Percentiles rank a stretch among this genome's conserved stretches.
phyloP scores from a whole-genome alignment of 345 rosid genomes.

The Gossypium australe region DNA sequence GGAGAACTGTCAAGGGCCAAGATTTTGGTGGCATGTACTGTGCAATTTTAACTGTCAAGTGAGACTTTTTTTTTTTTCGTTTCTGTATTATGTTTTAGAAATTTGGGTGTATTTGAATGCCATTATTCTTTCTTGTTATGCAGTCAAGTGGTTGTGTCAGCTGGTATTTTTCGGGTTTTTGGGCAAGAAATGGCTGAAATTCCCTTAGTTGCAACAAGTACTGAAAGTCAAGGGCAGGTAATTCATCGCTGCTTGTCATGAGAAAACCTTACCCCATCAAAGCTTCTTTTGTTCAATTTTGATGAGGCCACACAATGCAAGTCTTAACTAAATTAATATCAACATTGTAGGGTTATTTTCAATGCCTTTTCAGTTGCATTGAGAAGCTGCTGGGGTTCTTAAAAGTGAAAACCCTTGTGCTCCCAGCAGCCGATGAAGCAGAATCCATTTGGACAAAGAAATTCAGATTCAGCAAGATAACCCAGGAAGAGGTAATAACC shows the following conservation, averaged over 20 bases:
- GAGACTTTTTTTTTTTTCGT: conserved; percentile 16
- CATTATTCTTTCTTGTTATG: conserved; percentile 12
- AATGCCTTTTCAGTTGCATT: conserved; percentile 61
- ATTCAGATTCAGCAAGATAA: conserved; percentile 64
- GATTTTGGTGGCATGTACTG: conserved; percentile 88
- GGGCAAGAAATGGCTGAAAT: conserved; percentile 88
- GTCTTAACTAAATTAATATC: not conserved
- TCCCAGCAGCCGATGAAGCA: conserved; percentile 90
- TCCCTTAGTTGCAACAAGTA: conserved; percentile 82
- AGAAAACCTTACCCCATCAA: not conserved
- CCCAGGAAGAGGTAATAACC: conserved; percentile 51
- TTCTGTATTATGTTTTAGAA: not conserved
- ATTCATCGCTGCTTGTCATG: not conserved
- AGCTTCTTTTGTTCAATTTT: not conserved
- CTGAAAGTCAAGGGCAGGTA: conserved; percentile 70
- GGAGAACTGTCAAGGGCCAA: conserved; percentile 54
- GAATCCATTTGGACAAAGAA: conserved; percentile 86
- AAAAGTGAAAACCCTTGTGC: conserved; percentile 59
- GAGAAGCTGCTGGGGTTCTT: conserved; percentile 64
- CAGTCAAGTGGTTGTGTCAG: conserved; percentile 79
- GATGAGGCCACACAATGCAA: not conserved
- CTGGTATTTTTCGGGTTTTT: conserved; percentile 70
- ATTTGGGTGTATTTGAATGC: not conserved
- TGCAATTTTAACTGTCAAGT: conserved; percentile 78
- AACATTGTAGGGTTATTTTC: conserved; percentile 76